phyloP scores from a whole-genome alignment of 495 filamentous ascomycete genomes.

The Coniosporium apollinis region DNA sequence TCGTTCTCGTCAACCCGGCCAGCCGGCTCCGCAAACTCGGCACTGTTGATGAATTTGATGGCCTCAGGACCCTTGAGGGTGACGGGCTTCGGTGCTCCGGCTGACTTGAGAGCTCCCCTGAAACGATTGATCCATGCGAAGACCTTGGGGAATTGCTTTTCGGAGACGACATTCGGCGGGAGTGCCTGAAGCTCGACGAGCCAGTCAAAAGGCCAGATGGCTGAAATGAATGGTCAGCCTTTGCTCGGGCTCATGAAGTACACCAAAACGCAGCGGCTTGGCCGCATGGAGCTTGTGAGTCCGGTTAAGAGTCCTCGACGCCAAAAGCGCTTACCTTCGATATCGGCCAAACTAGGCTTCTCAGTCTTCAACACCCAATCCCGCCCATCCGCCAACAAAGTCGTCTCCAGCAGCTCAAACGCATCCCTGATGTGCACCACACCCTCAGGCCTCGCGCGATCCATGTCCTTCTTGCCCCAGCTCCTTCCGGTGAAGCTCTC shows the following conservation, averaged over 20 bases:
- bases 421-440: slow-evolving; percentile 25
- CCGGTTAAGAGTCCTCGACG: too few relatives aligned
- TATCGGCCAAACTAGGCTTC: slow-evolving; percentile 35
- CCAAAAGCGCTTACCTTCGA: slow-evolving; percentile 28
- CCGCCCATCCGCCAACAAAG: slow-evolving; percentile 37
- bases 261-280: too few relatives aligned
- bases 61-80: slow-evolving; percentile 34
- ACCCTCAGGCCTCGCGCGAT: slow-evolving; percentile 27
- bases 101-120: slow-evolving; percentile 16
- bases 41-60: slow-evolving; percentile 20
- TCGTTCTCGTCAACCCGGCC: slow-evolving; percentile 25
- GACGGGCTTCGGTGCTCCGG: slow-evolving; percentile 15
- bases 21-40: slow-evolving; percentile 22
- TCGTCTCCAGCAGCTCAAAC: slow-evolving; percentile 35
- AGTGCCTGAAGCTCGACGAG: slow-evolving; percentile 30
- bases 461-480: slow-evolving; percentile 20
- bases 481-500: slow-evolving; percentile 25
- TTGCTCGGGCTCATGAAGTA: too few relatives aligned
- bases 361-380: slow-evolving; percentile 34
- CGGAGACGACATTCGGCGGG: slow-evolving; percentile 24
- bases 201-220: slow-evolving; percentile 46
- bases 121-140: slow-evolving; percentile 42
- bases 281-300: too few relatives aligned
- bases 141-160: slow-evolving; percentile 30
- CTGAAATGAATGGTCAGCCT: slow-evolving; percentile 11